phyloP scores from a whole-genome alignment of 2,329 filamentous ascomycete species.

The Pezizomycotina sp. region DNA sequence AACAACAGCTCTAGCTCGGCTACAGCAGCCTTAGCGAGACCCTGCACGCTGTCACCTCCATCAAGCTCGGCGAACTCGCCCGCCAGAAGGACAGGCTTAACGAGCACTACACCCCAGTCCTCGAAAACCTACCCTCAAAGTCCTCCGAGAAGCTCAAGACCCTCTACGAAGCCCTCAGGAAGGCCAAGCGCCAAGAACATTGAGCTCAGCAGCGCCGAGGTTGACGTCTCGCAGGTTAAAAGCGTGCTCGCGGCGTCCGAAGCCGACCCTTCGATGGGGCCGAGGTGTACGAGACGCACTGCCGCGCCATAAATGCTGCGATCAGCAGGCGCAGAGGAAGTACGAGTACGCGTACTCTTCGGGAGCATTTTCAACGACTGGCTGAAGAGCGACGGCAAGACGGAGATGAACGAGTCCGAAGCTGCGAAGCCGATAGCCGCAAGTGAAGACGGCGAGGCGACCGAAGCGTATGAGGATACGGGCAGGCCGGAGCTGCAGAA shows the following conservation, averaged over 20 bases:
- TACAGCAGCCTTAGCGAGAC: conserved; percentile 30
- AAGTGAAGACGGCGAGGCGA: conserved; percentile 28
- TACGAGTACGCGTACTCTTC: not conserved
- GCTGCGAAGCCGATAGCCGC: conserved; percentile 28
- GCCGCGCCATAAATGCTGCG: conserved; percentile 9
- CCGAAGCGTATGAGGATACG: conserved; percentile 21
- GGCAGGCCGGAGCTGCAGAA: too few species aligned
- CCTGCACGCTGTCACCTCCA: conserved; percentile 39
- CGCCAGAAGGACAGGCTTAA: conserved; percentile 38
- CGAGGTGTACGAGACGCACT: not conserved
- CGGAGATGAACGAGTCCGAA: too few species aligned
- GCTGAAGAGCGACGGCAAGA: not conserved
- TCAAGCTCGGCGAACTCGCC: conserved; percentile 41
- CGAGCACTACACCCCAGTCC: conserved; percentile 32
- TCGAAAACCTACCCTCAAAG: conserved; percentile 26
- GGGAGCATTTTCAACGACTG: conserved; percentile 1
- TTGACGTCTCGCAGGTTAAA: not conserved
- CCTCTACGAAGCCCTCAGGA: conserved; percentile 34
- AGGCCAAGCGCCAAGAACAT: conserved; percentile 30
- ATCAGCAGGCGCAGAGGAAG: conserved; percentile 23
- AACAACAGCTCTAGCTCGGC: too few species aligned
- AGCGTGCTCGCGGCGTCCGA: not conserved
- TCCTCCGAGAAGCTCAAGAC: conserved; percentile 37
- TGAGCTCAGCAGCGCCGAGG: not conserved
- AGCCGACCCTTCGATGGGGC: not conserved